Conservation (phyloP, 2,329 filamentous ascomycete genomes). For the Ascomycota sp. region DNA sequence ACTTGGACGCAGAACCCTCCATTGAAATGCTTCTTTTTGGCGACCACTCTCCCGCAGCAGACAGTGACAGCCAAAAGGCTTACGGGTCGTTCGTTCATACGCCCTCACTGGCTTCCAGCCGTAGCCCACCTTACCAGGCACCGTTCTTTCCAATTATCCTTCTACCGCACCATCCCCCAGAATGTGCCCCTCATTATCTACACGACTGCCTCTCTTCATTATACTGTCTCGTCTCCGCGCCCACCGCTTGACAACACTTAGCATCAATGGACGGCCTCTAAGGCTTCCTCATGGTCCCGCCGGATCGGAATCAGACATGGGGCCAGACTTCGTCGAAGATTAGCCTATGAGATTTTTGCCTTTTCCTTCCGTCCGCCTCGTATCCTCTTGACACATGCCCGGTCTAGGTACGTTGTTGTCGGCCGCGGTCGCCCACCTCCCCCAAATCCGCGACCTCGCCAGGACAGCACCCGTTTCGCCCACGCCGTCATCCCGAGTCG, state of each 20-base stretch:
- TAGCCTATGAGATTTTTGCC: slow-evolving; percentile 4
- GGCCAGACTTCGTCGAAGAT: slow-evolving; percentile 33
- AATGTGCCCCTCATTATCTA: slow-evolving; percentile 31
- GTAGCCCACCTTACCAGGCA: too few relatives aligned
- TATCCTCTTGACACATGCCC: not conserved
- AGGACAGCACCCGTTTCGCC: slow-evolving; percentile 16
- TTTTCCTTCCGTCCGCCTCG: slow-evolving; percentile 4
- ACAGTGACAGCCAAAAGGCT: too few relatives aligned
- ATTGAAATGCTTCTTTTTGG: too few relatives aligned
- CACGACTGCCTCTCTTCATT: too few relatives aligned
- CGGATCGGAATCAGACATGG: slow-evolving; percentile 28
- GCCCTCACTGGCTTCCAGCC: too few relatives aligned
- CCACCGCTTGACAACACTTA: too few relatives aligned
- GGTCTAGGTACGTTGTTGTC: slow-evolving; percentile 42
- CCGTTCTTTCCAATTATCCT: too few relatives aligned
- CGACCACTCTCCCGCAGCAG: too few relatives aligned
- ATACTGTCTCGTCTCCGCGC: too few relatives aligned
- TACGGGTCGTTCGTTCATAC: too few relatives aligned
- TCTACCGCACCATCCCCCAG: slow-evolving; percentile 15
- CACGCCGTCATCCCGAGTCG: slow-evolving; percentile 19
- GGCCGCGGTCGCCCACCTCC: slow-evolving; percentile 13
- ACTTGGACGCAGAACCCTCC: too few relatives aligned
- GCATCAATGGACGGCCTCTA: slow-evolving; percentile 18
- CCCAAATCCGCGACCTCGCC: slow-evolving; percentile 10
- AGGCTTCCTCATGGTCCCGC: slow-evolving; percentile 27